A percentile compares a stretch with the other conserved stretches of the same genome.
These are phyloP conservation scores for Calophaca sinica DNA, from an alignment of 306 rosid species.

Conservation along the genomic window DNA sequence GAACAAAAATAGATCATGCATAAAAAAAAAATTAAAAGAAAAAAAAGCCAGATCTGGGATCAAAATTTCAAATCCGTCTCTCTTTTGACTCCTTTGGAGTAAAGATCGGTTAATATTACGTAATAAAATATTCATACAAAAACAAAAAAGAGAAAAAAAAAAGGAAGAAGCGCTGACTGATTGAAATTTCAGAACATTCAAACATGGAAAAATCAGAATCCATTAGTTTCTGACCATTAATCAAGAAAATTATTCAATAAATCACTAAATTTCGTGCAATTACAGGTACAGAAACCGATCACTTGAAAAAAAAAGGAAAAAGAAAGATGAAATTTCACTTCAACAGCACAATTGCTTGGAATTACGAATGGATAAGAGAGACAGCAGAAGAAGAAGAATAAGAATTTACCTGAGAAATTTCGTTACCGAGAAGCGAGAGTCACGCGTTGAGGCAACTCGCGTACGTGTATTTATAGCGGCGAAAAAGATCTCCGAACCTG, in stretches of 20 bases:
- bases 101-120: constrained; percentile 10
- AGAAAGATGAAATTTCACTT: background rate
- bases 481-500: constrained; percentile 46
- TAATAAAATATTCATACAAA: background rate
- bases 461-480: constrained; percentile 40
- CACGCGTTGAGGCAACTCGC: constrained; percentile 30
- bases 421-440: constrained; percentile 3
- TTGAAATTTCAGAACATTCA: constrained; percentile 1
- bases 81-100: constrained; percentile 31
- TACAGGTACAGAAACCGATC: background rate
- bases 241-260: constrained; percentile 21
- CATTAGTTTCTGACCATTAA: background rate
- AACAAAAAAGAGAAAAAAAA: background rate
- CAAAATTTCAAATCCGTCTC: constrained; percentile 27
- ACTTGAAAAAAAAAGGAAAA: background rate
- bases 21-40: background rate
- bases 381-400: background rate
- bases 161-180: background rate
- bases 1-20: constrained; percentile 15
- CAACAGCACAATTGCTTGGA: background rate
- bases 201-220: background rate
- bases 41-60: constrained; percentile 40
- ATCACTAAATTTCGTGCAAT: constrained; percentile 8
- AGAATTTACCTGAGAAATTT: constrained; percentile 44
- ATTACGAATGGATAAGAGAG: background rate